These are phyloP conservation scores for Didymella segeticola DNA, from an alignment of 2,329 filamentous ascomycete genomes.

Conservation along the genomic window DNA sequence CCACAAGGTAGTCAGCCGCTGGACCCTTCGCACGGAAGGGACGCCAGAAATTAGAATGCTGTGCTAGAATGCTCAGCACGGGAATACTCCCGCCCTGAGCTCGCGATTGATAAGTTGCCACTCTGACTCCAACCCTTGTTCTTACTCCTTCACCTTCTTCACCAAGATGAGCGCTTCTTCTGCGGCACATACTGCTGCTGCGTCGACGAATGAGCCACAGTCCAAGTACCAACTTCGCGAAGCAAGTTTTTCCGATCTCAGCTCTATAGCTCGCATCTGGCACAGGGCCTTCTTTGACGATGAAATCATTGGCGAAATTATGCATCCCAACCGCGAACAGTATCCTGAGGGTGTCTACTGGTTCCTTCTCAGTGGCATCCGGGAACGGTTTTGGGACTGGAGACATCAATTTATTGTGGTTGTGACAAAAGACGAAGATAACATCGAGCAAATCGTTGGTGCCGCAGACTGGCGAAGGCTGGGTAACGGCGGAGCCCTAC, in stretches of 20 bases:
- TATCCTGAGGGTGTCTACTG: constrained; percentile 40
- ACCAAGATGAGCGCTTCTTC: no score
- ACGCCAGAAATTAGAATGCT: no score
- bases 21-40: no score
- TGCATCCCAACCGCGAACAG: constrained; percentile 40
- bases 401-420: constrained; percentile 36
- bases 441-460: constrained; percentile 26
- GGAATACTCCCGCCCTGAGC: no score
- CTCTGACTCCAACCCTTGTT: no score
- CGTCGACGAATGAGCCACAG: no score
- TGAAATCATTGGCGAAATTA: constrained; percentile 40
- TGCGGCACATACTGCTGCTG: no score
- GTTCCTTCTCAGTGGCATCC: constrained; percentile 34
- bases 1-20: no score
- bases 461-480: constrained; percentile 41
- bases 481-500: constrained; percentile 26
- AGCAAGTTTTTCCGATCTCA: constrained; percentile 27
- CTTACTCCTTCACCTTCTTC: no score
- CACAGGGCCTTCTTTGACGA: constrained; percentile 41
- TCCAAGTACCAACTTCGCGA: constrained; percentile 2
- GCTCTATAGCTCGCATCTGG: constrained; percentile 33
- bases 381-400: constrained; percentile 41
- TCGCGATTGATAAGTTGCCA: no score
- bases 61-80: no score
- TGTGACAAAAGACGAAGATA: constrained; percentile 8